Evolutionary conservation across 192 early-diverging fungal genomes (phyloP), one percentile per base, ranked within the genome.

Genomic region (Mortierella alpina): DNA sequence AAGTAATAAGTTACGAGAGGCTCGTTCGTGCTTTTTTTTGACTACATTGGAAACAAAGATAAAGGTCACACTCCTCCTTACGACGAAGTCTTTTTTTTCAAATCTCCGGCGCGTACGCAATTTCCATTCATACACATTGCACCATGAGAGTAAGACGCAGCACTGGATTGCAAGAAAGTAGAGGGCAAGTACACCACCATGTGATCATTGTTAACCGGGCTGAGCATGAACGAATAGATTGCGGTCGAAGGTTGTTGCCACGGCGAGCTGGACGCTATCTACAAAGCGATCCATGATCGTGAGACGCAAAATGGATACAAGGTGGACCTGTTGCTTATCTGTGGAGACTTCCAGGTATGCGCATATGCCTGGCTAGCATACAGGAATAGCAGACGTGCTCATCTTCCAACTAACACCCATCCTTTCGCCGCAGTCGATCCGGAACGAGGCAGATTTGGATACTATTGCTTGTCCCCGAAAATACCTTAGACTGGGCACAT

Each of bases 201-300:
- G 9, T 31, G 23, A 59, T 40, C 57, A 59, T 23, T 20, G 41
- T 59, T 15, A 20, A 31, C 7, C 23, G 13, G 58, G 17, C 13
- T 46, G 47, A 4, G 20, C 17, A 12, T 23, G 22, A 17, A 31
- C 3, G 7, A 10, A 7, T 72, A 80, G 77, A 91, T 99, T 63
- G 98, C 97, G 22, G 75, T 98, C 58, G 93, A 97, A 86, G 98
- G 98, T 4, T 99, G 98, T 84, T 96, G 95, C 83, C 98, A 99
- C 66, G 97, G 97, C 39, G 86, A 93, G 83, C 87, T 99, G 48
- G 97, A 98, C 70, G 86, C 89, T 51, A 97, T 99, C 66, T 99
- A 99, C 83, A 82, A 84, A 17, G 78, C 93, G 10, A 72, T 96
- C 31, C 53, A 73, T 22, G 73, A 90, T 7, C 73, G 96, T 8